phyloP scores from a whole-genome alignment of 208 protist species.

The Vickermania spadyakhi region DNA sequence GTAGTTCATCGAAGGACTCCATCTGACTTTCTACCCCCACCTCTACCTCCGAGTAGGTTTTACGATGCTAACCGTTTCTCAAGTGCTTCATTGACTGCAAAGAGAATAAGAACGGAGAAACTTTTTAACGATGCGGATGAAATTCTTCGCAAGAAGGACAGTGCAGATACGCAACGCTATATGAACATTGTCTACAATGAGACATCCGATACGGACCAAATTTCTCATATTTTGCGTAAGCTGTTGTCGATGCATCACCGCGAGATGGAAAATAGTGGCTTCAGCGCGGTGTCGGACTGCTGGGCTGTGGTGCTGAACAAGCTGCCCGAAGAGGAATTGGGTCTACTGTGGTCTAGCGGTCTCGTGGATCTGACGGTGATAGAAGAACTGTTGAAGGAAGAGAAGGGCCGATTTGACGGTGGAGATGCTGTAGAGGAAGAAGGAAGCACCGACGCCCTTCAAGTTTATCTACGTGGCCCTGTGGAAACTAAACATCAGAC shows the following conservation, averaged over 20 bases:
- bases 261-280: neutral
- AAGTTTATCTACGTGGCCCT: conserved; percentile 6
- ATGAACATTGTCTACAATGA: conserved; percentile 8
- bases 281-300: neutral
- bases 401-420: neutral
- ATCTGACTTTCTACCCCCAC: too few relatives aligned
- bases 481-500: too few relatives aligned
- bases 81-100: neutral
- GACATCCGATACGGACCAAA: too few relatives aligned
- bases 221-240: neutral
- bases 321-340: neutral
- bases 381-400: neutral
- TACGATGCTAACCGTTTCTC: too few relatives aligned
- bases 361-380: conserved; percentile 13
- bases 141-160: conserved; percentile 35
- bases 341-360: neutral
- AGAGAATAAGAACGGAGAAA: neutral
- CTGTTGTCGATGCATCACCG: neutral
- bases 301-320: neutral
- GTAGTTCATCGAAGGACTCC: too few relatives aligned
- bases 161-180: conserved; percentile 33
- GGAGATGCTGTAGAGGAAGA: neutral
- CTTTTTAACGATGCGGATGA: conserved; percentile 56
- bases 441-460: conserved; percentile 1
- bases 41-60: too few relatives aligned